Conservation (phyloP, 306 rosid genomes). For the Astragalus glycyphyllos region DNA sequence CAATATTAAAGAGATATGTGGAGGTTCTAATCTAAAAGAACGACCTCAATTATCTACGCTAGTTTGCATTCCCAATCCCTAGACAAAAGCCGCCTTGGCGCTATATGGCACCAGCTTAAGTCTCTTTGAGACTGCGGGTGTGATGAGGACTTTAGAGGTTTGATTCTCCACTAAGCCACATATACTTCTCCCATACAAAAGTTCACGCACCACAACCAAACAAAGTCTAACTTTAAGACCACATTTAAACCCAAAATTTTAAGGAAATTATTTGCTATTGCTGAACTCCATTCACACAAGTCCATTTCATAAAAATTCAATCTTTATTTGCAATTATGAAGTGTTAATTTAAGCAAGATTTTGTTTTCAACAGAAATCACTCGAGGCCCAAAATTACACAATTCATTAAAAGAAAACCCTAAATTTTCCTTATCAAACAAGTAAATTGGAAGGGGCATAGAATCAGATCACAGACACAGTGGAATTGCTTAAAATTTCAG, state of each 20-base stretch:
- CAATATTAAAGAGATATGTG: not conserved
- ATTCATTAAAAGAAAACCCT: not conserved
- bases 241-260: not conserved
- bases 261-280: not conserved
- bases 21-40: not conserved
- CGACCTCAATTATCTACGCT: not conserved
- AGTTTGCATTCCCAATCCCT: not conserved
- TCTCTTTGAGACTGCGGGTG: not conserved
- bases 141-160: not conserved
- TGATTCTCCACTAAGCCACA: not conserved
- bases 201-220: not conserved
- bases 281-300: not conserved
- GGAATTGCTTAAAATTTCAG: not conserved
- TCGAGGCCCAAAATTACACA: not conserved
- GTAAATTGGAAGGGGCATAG: not conserved
- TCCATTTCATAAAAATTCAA: not conserved
- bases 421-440: constrained; percentile 35
- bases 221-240: not conserved
- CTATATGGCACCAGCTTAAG: not conserved
- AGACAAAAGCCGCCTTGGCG: not conserved
- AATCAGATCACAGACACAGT: not conserved
- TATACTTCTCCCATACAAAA: not conserved
- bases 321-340: constrained; percentile 1
- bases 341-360: not conserved
- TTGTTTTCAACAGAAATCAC: constrained; percentile 8